Conservation (phyloP, 2,329 filamentous ascomycete genomes). For the Exophiala bonariae region DNA sequence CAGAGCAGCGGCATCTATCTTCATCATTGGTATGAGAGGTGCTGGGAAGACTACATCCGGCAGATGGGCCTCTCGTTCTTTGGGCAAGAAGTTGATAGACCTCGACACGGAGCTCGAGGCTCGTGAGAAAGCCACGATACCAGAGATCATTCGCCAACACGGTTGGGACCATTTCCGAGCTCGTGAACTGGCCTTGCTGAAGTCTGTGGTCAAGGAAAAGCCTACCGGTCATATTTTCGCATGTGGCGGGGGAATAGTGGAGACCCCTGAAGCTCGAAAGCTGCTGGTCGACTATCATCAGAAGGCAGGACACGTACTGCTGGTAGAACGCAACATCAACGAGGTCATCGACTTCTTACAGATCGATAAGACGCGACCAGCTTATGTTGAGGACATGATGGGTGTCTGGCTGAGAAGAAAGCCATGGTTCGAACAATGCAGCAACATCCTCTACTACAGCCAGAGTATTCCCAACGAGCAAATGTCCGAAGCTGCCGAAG, state of each 20-base stretch:
- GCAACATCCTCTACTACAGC: constrained; percentile 91
- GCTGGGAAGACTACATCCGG: constrained; percentile 95
- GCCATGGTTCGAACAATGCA: constrained; percentile 88
- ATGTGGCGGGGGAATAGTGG: constrained; percentile 90
- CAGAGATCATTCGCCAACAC: constrained; percentile 73
- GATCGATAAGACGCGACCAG: constrained; percentile 84
- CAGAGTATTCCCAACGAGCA: constrained; percentile 59
- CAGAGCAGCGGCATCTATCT: constrained; percentile 65
- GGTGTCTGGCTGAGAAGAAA: constrained; percentile 86
- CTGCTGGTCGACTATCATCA: constrained; percentile 72
- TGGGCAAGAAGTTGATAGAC: constrained; percentile 79
- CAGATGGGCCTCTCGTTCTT: constrained; percentile 73
- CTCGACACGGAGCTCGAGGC: constrained; percentile 84
- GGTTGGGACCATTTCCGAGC: constrained; percentile 90
- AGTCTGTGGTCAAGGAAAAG: constrained; percentile 72
- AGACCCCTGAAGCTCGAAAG: constrained; percentile 75
- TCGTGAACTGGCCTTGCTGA: constrained; percentile 73
- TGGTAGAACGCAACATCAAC: constrained; percentile 84
- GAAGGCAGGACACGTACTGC: constrained; percentile 77
- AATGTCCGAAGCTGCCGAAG: constrained; percentile 57
- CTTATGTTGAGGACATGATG: constrained; percentile 90
- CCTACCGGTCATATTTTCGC: constrained; percentile 79
- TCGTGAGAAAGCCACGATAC: constrained; percentile 72
- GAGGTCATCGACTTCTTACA: constrained; percentile 86
- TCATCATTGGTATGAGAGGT: constrained; percentile 96